phyloP scores from a whole-genome alignment of 805 yeast species.

The Starmerella sirachaensis region DNA sequence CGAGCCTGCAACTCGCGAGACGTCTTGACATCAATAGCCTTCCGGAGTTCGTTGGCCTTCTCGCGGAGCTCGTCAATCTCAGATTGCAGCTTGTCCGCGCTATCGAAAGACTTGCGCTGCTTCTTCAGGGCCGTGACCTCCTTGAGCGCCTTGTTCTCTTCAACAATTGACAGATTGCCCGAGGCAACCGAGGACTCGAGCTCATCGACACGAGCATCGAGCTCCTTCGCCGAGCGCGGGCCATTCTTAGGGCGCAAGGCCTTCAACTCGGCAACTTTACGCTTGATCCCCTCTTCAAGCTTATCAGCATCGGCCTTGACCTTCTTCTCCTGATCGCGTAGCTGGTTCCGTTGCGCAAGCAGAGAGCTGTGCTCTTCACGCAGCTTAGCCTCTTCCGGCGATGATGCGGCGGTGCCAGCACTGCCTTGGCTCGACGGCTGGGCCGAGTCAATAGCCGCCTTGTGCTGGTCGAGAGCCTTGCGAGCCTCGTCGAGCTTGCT shows the following conservation, averaged over 20 bases:
- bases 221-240: slow-evolving; percentile 37
- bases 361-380: slow-evolving; percentile 37
- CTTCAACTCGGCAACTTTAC: slow-evolving; percentile 63
- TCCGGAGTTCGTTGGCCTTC: slow-evolving; percentile 64
- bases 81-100: slow-evolving; percentile 61
- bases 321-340: slow-evolving; percentile 31
- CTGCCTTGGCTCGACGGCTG: slow-evolving; percentile 4
- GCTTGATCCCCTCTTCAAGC: slow-evolving; percentile 58
- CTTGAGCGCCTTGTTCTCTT: slow-evolving; percentile 73
- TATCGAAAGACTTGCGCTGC: slow-evolving; percentile 63
- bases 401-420: slow-evolving; percentile 5
- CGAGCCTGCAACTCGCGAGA: slow-evolving; percentile 55
- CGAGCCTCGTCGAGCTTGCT: slow-evolving; percentile 23
- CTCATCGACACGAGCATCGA: slow-evolving; percentile 26
- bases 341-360: slow-evolving; percentile 34
- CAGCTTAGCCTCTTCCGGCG: slow-evolving; percentile 41
- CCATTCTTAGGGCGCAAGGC: slow-evolving; percentile 56
- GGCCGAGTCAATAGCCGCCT: slow-evolving; percentile 21
- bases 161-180: slow-evolving; percentile 76
- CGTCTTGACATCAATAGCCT: slow-evolving; percentile 42
- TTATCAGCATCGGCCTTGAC: slow-evolving; percentile 54
- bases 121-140: slow-evolving; percentile 78
- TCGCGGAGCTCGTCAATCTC: slow-evolving; percentile 67
- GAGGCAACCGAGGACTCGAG: slow-evolving; percentile 66
- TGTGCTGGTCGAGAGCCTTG: slow-evolving; percentile 22